Conservation (phyloP, 257 asterid species). For the Solanum neorickii region DNA sequence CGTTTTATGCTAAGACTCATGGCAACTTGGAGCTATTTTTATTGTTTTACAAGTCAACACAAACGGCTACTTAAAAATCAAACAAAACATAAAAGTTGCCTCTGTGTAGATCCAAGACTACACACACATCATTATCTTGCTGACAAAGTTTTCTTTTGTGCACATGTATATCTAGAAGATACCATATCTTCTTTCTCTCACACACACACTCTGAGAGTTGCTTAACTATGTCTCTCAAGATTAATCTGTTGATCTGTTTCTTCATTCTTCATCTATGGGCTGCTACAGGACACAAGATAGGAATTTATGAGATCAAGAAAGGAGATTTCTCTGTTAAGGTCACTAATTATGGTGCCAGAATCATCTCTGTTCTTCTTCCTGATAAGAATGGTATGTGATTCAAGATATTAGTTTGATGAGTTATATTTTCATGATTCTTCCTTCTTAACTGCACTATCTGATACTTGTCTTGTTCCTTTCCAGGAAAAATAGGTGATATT, state of each 20-base stretch:
- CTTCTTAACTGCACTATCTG: not conserved
- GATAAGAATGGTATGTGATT: constrained; percentile 49
- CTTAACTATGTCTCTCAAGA: constrained; percentile 11
- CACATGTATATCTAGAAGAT: not conserved
- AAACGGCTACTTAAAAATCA: not conserved
- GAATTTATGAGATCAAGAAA: constrained; percentile 5
- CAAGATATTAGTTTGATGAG: not conserved
- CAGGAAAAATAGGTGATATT: constrained; percentile 3
- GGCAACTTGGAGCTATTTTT: not conserved
- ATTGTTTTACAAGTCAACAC: not conserved
- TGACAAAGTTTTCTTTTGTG: not conserved
- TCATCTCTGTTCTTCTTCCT: constrained; percentile 64
- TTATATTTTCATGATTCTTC: not conserved
- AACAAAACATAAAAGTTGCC: not conserved
- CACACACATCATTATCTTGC: not conserved
- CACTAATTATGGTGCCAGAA: constrained; percentile 73
- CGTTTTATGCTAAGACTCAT: not conserved
- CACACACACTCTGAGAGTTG: not conserved
- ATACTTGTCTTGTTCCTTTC: not conserved
- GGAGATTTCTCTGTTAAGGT: constrained; percentile 54
- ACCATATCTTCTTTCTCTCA: not conserved
- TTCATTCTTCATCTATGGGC: constrained; percentile 3
- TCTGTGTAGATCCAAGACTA: not conserved
- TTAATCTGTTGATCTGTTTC: constrained; percentile 11
- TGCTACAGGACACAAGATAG: not conserved